A percentile compares a stretch with the other conserved stretches of the same genome.
Evolutionary conservation across 1,139 yeast genomes (phyloP).

Genomic region (Eremothecium gossypii): DNA sequence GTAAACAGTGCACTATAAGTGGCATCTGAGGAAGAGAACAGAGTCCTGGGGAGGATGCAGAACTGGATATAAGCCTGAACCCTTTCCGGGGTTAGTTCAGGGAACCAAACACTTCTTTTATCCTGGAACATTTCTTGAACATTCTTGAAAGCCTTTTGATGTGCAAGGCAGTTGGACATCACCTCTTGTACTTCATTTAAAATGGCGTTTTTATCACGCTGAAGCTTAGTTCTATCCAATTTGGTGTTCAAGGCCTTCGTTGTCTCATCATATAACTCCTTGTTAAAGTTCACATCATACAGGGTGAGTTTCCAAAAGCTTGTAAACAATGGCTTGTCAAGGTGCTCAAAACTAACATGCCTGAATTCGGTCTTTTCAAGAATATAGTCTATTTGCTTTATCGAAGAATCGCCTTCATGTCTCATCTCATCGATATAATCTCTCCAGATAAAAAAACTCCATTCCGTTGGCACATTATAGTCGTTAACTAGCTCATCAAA

Average conservation of each 20-base stretch:
- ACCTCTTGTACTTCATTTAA: constrained; percentile 20
- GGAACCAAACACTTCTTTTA: constrained; percentile 27
- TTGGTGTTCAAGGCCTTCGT: constrained; percentile 33
- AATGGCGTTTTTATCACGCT: constrained; percentile 15
- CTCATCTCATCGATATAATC: constrained; percentile 19
- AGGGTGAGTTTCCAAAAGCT: constrained; percentile 69
- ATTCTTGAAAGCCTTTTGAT: constrained; percentile 29
- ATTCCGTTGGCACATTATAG: constrained; percentile 48
- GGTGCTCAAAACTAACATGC: constrained; percentile 30
- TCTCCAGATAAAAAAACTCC: constrained; percentile 82
- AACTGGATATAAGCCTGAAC: constrained; percentile 42
- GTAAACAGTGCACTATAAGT: constrained; percentile 58
- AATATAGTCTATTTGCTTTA: constrained; percentile 10
- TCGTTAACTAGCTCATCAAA: constrained; percentile 39
- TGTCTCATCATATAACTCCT: constrained; percentile 44
- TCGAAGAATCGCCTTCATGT: constrained; percentile 8
- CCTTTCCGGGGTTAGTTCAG: constrained; percentile 15
- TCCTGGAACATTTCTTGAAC: constrained; percentile 20
- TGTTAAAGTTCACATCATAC: constrained; percentile 61
- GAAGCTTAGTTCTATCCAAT: constrained; percentile 16
- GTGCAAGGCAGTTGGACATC: constrained; percentile 27
- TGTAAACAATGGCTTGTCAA: constrained; percentile 43
- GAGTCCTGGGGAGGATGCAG: constrained; percentile 68
- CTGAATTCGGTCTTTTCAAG: constrained; percentile 19
- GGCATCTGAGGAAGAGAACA: constrained; percentile 83